Conservation (phyloP, 352 stramenopile species). For the Phytophthora pini region DNA sequence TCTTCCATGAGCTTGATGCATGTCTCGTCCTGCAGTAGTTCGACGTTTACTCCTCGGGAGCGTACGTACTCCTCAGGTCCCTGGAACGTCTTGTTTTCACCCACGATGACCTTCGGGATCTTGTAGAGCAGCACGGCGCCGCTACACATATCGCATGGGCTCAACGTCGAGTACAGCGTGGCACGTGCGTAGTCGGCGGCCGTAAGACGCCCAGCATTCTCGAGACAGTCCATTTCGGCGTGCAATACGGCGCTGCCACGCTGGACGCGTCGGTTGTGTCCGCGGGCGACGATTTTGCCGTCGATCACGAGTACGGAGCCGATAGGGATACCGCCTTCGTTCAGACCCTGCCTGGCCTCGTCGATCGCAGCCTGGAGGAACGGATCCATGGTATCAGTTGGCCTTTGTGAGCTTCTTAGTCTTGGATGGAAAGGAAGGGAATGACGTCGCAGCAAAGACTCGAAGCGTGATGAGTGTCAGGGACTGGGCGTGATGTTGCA, state of each 20-base stretch:
- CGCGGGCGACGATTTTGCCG: constrained; percentile 40
- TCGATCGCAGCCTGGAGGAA: constrained; percentile 41
- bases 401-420: background rate
- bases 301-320: constrained; percentile 44
- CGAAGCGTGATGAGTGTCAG: constrained; percentile 18
- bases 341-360: constrained; percentile 36
- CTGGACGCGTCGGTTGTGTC: constrained; percentile 51
- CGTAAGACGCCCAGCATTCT: constrained; percentile 40
- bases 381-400: constrained; percentile 24
- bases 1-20: constrained; percentile 49
- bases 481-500: constrained; percentile 5
- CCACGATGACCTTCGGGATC: constrained; percentile 51
- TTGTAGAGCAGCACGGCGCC: constrained; percentile 54
- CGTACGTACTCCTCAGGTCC: constrained; percentile 44
- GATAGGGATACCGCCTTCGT: constrained; percentile 49
- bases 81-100: constrained; percentile 53
- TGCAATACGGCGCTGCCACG: constrained; percentile 43
- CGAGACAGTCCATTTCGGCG: constrained; percentile 53
- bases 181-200: constrained; percentile 41
- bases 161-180: constrained; percentile 55
- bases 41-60: constrained; percentile 40
- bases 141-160: constrained; percentile 52
- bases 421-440: constrained; percentile 7
- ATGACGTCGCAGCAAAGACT: constrained; percentile 21
- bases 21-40: constrained; percentile 37